Conservation (phyloP, 805 yeast genomes). For the Yarrowia osloensis region DNA sequence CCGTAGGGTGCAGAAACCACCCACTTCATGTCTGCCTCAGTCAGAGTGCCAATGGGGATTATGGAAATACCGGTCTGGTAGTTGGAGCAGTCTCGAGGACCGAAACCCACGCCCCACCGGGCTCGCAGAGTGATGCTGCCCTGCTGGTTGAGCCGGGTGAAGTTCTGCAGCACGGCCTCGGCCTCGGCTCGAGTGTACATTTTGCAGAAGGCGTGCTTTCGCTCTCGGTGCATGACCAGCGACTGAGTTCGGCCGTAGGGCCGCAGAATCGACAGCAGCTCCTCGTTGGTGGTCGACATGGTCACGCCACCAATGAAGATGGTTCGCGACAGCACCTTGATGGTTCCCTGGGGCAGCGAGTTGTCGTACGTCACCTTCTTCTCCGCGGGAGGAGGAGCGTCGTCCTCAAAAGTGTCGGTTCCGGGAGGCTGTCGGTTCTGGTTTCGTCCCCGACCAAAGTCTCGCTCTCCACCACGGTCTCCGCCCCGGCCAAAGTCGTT, state of each 20-base stretch:
- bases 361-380: slow-evolving; percentile 66
- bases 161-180: slow-evolving; percentile 71
- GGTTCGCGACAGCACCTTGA: slow-evolving; percentile 86
- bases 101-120: slow-evolving; percentile 99
- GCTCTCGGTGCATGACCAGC: slow-evolving; percentile 79
- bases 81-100: slow-evolving; percentile 97
- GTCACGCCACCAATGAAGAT: slow-evolving; percentile 94
- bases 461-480: slow-evolving; percentile 3
- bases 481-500: slow-evolving; percentile 7
- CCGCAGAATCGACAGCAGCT: slow-evolving; percentile 66
- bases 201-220: slow-evolving; percentile 95
- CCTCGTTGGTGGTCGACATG: slow-evolving; percentile 72
- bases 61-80: slow-evolving; percentile 87
- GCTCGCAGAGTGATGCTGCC: slow-evolving; percentile 71
- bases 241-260: slow-evolving; percentile 93
- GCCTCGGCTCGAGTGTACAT: slow-evolving; percentile 92
- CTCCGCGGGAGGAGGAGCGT: slow-evolving; percentile 20
- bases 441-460: neutral
- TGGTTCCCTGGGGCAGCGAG: slow-evolving; percentile 70
- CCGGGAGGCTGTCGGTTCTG: slow-evolving; percentile 26
- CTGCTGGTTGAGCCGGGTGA: slow-evolving; percentile 59
- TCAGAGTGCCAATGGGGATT: slow-evolving; percentile 81
- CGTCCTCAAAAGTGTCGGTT: slow-evolving; percentile 17
- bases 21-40: slow-evolving; percentile 95
- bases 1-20: slow-evolving; percentile 91